These are phyloP conservation scores for Ascochyta fabae DNA, from an alignment of 2,329 filamentous ascomycete genomes.

Conservation along the genomic window DNA sequence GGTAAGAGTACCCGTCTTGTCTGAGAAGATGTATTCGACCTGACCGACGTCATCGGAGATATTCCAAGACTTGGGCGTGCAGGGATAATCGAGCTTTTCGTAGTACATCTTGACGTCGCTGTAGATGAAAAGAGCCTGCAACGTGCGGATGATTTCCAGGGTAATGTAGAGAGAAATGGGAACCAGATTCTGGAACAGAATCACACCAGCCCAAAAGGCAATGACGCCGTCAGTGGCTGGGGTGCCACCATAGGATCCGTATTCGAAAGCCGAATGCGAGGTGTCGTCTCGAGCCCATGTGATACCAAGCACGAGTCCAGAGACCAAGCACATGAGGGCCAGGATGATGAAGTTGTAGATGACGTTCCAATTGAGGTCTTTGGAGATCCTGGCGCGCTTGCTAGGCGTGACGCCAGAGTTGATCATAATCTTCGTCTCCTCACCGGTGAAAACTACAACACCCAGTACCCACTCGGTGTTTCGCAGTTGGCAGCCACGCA, in stretches of 20 bases:
- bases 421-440: conserved; percentile 99
- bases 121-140: conserved; percentile 97
- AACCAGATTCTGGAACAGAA: conserved; percentile 97
- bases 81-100: conserved; percentile 89
- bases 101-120: conserved; percentile 98
- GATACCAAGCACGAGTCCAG: conserved; percentile 83
- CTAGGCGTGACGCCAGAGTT: conserved; percentile 95
- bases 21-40: conserved; percentile 98
- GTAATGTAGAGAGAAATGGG: conserved; percentile 98
- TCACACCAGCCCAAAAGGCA: conserved; percentile 94
- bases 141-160: conserved; percentile 89
- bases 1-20: conserved; percentile 89
- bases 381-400: conserved; percentile 88
- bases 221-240: conserved; percentile 87
- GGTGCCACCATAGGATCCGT: conserved; percentile 75
- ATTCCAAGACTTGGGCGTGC: conserved; percentile 98
- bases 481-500: conserved; percentile 89
- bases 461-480: conserved; percentile 97
- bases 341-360: conserved; percentile 94
- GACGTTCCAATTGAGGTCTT: conserved; percentile 96
- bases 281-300: conserved; percentile 78
- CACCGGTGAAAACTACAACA: conserved; percentile 90
- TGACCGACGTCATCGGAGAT: conserved; percentile 98
- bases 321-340: conserved; percentile 85
- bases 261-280: conserved; percentile 84